phyloP scores from a whole-genome alignment of 2,329 filamentous ascomycete species.

The Botrytis hyacinthi region DNA sequence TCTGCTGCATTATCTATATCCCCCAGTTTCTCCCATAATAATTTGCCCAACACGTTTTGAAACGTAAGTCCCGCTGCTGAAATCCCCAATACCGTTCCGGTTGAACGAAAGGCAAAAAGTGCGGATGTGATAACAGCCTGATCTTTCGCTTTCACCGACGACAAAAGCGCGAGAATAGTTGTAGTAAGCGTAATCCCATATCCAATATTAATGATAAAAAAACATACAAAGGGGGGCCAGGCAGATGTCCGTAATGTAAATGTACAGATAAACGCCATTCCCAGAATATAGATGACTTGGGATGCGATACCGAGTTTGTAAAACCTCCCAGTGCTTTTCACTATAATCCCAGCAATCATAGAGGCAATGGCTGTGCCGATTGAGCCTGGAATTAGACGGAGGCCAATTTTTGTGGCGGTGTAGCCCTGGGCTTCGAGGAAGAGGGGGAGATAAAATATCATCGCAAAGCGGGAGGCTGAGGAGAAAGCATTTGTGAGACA shows the following conservation, averaged over 20 bases:
- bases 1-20: constrained; percentile 13
- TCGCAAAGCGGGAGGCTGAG: constrained; percentile 54
- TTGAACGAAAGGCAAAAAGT: constrained; percentile 73
- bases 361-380: constrained; percentile 57
- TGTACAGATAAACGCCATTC: constrained; percentile 51
- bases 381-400: constrained; percentile 65
- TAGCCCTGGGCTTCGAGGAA: constrained; percentile 70
- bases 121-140: constrained; percentile 73
- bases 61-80: constrained; percentile 39
- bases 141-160: constrained; percentile 63
- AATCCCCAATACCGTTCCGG: constrained; percentile 66
- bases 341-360: constrained; percentile 60
- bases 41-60: constrained; percentile 21
- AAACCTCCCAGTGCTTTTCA: constrained; percentile 67
- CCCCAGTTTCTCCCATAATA: constrained; percentile 22
- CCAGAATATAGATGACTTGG: constrained; percentile 45
- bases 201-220: constrained; percentile 50
- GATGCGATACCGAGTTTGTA: constrained; percentile 63
- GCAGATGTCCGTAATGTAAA: constrained; percentile 54
- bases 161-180: constrained; percentile 66
- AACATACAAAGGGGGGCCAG: constrained; percentile 51
- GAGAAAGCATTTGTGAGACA: constrained; percentile 71
- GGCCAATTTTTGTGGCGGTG: constrained; percentile 59
- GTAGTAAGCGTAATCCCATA: constrained; percentile 64
- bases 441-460: constrained; percentile 69